A percentile compares a stretch with the other conserved stretches of the same genome.
These are phyloP conservation scores for Erigeron canadensis DNA, from an alignment of 129 eudicot species.

Conservation along the genomic window DNA sequence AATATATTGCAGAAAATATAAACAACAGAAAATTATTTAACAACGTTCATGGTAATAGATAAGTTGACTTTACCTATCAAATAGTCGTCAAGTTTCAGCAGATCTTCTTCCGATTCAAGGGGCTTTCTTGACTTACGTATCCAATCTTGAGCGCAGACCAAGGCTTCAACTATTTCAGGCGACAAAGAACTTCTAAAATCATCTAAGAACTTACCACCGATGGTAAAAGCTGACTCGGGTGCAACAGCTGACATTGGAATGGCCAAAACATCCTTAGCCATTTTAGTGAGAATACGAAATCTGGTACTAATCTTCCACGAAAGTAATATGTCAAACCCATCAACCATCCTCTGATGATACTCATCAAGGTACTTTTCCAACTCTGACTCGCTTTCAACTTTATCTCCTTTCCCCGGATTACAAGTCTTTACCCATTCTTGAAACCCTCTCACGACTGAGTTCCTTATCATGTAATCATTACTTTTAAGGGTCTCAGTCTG, in stretches of 20 bases:
- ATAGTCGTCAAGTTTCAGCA: background rate
- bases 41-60: too few relatives aligned
- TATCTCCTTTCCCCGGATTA: background rate
- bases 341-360: background rate
- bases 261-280: conserved; percentile 1
- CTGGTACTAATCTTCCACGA: background rate
- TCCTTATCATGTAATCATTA: too few relatives aligned
- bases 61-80: background rate
- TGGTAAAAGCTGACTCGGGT: background rate
- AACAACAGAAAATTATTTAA: too few relatives aligned
- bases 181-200: background rate
- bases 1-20: background rate
- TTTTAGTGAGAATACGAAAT: background rate
- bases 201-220: background rate
- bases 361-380: background rate
- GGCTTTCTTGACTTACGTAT: background rate
- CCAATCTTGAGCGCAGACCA: background rate
- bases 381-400: background rate
- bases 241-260: background rate
- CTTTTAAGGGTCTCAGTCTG: background rate
- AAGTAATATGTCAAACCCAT: background rate
- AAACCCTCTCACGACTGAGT: too few relatives aligned
- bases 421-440: background rate
- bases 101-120: background rate
- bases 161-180: background rate